These are phyloP conservation scores for Metschnikowia matae DNA, from an alignment of 805 yeast genomes.

Conservation along the genomic window DNA sequence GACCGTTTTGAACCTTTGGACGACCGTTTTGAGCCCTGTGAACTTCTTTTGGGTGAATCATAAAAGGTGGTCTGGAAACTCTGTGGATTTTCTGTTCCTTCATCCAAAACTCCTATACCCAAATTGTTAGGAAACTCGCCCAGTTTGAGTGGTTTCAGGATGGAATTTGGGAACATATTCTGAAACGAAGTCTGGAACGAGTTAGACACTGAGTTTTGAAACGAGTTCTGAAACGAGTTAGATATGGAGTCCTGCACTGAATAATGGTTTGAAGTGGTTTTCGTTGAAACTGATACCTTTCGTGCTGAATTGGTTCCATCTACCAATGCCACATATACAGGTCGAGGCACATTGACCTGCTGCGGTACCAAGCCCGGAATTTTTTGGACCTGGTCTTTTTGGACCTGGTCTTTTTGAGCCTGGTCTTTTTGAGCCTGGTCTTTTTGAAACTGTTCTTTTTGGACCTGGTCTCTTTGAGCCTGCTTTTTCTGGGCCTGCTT, in stretches of 20 bases:
- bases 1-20: no score
- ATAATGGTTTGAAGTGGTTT: not conserved
- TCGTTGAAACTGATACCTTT: slow-evolving; percentile 4
- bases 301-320: slow-evolving; percentile 11
- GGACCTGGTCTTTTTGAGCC: not conserved
- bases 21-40: not conserved
- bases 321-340: slow-evolving; percentile 5
- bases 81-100: no score
- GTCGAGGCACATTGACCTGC: not conserved
- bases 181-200: not conserved
- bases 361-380: not conserved
- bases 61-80: no score
- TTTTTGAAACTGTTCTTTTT: no score
- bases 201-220: not conserved
- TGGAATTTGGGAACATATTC: no score
- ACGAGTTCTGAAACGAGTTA: not conserved
- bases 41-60: no score
- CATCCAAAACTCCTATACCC: no score
- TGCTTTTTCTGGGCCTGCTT: not conserved
- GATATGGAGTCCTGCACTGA: not conserved
- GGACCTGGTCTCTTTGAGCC: not conserved
- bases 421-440: not conserved
- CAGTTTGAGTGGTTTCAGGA: no score
- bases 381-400: not conserved
- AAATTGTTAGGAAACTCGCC: no score